Conservation (phyloP, 2,329 filamentous ascomycete species). For the Penicillium verrucosum region DNA sequence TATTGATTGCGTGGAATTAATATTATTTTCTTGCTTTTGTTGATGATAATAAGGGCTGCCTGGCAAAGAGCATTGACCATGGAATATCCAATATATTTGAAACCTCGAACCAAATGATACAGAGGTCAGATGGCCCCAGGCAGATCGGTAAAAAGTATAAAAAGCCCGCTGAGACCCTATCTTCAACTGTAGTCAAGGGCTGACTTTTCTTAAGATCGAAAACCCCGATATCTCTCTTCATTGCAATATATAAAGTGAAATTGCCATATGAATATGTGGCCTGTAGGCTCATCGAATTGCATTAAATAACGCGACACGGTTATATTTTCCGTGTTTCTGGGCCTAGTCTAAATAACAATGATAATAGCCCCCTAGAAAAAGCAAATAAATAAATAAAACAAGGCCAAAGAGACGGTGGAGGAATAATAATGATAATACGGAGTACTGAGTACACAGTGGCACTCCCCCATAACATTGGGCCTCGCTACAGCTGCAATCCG, state of each 20-base stretch:
- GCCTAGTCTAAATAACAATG: background rate
- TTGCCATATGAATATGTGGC: background rate
- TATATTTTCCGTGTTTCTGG: background rate
- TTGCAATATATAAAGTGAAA: background rate
- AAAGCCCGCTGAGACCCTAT: background rate
- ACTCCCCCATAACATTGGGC: background rate
- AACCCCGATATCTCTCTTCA: background rate
- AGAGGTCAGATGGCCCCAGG: background rate
- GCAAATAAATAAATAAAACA: background rate
- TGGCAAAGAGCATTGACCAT: background rate
- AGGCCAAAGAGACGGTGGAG: background rate
- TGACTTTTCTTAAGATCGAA: background rate
- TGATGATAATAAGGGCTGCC: background rate
- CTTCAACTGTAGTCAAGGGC: background rate
- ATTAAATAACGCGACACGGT: background rate
- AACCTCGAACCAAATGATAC: background rate
- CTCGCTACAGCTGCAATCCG: conserved; percentile 2
- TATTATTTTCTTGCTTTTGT: background rate
- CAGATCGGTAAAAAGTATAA: background rate
- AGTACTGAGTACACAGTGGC: background rate
- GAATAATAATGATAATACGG: background rate
- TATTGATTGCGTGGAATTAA: conserved; percentile 1
- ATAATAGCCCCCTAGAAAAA: background rate
- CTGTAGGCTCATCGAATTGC: background rate
- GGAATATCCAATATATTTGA: background rate